phyloP scores from a whole-genome alignment of 2,329 filamentous ascomycete genomes.

The Teratosphaeria viscida region DNA sequence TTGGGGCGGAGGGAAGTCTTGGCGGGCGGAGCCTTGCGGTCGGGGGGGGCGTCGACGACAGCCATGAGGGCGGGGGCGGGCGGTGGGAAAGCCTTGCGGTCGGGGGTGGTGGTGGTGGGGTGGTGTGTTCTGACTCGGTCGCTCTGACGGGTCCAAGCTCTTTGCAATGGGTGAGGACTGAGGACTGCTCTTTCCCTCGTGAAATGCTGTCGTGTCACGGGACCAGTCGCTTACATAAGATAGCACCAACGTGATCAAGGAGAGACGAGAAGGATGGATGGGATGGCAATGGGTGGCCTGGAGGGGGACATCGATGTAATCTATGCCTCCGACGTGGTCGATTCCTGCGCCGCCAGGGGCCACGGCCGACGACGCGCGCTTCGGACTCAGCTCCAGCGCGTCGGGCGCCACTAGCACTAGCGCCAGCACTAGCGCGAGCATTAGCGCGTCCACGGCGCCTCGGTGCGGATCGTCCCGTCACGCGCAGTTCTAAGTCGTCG shows the following conservation, averaged over 20 bases:
- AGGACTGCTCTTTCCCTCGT: background rate
- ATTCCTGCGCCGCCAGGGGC: background rate
- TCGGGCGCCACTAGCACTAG: background rate
- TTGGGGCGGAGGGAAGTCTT: background rate
- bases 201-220: no score
- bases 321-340: background rate
- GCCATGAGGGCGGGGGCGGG: background rate
- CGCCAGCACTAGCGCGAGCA: background rate
- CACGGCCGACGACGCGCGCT: background rate
- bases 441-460: background rate
- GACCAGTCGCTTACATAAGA: no score
- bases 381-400: background rate
- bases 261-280: background rate
- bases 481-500: background rate
- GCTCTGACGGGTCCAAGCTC: background rate
- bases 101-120: background rate
- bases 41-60: background rate
- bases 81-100: background rate
- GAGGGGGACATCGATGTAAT: background rate
- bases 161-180: background rate
- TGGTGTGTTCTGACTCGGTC: background rate
- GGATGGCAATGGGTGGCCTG: background rate
- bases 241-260: background rate
- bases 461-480: background rate
- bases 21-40: background rate